Conservation (phyloP, 495 filamentous ascomycete genomes). For the Endocarpon pusillum region DNA sequence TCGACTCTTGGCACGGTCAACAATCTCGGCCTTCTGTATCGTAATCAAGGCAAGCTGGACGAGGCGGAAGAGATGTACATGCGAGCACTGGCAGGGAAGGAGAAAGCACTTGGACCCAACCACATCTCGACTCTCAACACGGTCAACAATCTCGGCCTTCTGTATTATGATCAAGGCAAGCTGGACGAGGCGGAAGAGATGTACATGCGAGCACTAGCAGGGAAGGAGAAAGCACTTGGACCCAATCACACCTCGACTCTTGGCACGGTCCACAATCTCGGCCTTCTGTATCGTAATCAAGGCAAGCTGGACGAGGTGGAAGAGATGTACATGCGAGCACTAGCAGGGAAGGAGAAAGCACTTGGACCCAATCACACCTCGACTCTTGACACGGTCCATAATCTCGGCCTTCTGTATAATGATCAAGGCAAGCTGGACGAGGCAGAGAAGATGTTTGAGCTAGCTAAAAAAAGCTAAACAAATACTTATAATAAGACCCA, state of each 20-base stretch:
- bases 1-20: too few species aligned
- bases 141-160: conserved; percentile 7
- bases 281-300: conserved; percentile 6
- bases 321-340: conserved; percentile 16
- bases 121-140: neutral
- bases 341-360: conserved; percentile 17
- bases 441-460: conserved; percentile 16
- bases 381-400: conserved; percentile 7
- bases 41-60: neutral
- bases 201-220: conserved; percentile 16
- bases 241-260: conserved; percentile 12
- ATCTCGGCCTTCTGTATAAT: conserved; percentile 11
- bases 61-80: conserved; percentile 4
- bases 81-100: conserved; percentile 7
- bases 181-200: conserved; percentile 16
- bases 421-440: conserved; percentile 13
- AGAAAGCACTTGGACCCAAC: conserved; percentile 3
- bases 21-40: conserved; percentile 2
- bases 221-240: conserved; percentile 13
- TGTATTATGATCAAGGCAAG: conserved; percentile 11
- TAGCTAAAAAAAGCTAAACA: conserved; percentile 16
- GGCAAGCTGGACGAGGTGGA: conserved; percentile 13
- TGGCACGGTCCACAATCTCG: conserved; percentile 10
- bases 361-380: conserved; percentile 18
- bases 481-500: conserved; percentile 11